phyloP scores from a whole-genome alignment of 805 yeast species.

The Wickerhamomyces queroliae region DNA sequence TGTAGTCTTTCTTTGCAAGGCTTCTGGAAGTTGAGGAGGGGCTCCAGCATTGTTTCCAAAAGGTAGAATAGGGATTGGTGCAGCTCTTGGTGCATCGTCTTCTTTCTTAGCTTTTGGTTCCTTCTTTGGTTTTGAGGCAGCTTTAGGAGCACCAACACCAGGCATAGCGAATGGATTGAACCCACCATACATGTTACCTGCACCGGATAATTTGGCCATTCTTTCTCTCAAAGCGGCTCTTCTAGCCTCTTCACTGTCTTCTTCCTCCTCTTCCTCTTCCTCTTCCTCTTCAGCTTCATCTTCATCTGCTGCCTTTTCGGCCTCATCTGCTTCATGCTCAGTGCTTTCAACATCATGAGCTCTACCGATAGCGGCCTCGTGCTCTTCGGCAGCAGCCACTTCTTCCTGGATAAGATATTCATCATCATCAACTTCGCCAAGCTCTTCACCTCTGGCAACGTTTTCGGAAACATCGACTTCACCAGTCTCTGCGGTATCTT shows the following conservation, averaged over 20 bases:
- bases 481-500: neutral
- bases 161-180: slow-evolving; percentile 39
- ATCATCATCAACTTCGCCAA: too few species aligned
- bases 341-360: slow-evolving; percentile 1
- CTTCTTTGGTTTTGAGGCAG: slow-evolving; percentile 15
- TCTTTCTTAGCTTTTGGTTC: slow-evolving; percentile 13
- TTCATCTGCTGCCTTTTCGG: slow-evolving; percentile 13
- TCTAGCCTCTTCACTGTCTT: slow-evolving; percentile 71
- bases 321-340: slow-evolving; percentile 8
- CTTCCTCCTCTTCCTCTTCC: slow-evolving; percentile 50
- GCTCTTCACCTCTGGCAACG: too few species aligned
- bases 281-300: slow-evolving; percentile 25
- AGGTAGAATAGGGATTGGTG: slow-evolving; percentile 50
- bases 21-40: slow-evolving; percentile 19
- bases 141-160: slow-evolving; percentile 25
- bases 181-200: slow-evolving; percentile 47
- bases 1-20: slow-evolving; percentile 5
- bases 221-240: slow-evolving; percentile 78
- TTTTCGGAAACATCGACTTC: too few species aligned
- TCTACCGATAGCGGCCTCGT: neutral
- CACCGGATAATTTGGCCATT: slow-evolving; percentile 94
- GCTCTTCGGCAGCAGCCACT: neutral
- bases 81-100: slow-evolving; percentile 18
- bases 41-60: slow-evolving; percentile 26
- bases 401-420: too few species aligned